Conservation (phyloP, 2,329 filamentous ascomycete genomes). For the Penicillium sp. region DNA sequence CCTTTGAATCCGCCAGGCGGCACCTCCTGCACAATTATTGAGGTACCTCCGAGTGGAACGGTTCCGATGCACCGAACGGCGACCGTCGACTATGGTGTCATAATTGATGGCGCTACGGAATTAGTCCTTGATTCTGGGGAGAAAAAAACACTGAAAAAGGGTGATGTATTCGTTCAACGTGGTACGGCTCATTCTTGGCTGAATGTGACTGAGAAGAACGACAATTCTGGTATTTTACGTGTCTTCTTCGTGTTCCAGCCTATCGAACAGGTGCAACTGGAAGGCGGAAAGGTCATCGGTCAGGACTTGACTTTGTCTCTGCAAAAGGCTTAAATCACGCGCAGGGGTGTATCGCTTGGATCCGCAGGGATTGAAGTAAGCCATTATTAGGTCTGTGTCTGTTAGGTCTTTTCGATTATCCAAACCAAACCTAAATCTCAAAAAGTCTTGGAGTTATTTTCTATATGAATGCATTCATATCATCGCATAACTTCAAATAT, state of each 20-base stretch:
- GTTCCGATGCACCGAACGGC: not conserved
- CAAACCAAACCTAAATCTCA: too few relatives aligned
- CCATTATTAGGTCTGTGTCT: not conserved
- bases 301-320: not conserved
- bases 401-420: not conserved
- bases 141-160: not conserved
- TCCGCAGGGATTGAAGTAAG: not conserved
- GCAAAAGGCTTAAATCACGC: not conserved
- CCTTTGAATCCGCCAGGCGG: not conserved
- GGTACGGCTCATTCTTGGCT: not conserved
- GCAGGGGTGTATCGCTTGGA: not conserved
- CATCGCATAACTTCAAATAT: not conserved
- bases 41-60: not conserved
- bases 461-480: not conserved
- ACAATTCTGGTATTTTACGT: not conserved
- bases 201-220: not conserved
- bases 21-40: not conserved
- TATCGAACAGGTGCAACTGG: not conserved
- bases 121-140: not conserved
- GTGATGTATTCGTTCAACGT: not conserved
- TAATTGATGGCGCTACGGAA: not conserved
- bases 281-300: not conserved
- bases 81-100: not conserved
- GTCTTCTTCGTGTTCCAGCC: not conserved
- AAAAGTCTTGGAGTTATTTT: not conserved